Percentiles rank a stretch among this genome's conserved stretches.
phyloP scores from a whole-genome alignment of 192 early-diverging fungal species.

The Fimicolochytrium jonesii region DNA sequence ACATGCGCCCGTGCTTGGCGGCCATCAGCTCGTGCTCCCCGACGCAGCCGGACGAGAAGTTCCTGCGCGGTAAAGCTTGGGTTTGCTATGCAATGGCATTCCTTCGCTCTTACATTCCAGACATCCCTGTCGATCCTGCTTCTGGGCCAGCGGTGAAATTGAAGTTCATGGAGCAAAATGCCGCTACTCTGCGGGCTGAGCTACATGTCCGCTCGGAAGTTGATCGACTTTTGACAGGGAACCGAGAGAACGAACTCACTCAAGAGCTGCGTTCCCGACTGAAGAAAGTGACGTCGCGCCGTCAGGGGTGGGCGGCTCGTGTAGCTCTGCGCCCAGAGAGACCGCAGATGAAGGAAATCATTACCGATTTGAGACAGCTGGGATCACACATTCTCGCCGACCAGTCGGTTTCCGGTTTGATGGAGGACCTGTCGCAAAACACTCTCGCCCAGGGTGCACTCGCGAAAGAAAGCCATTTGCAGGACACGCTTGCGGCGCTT shows the following conservation, averaged over 20 bases:
- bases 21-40: neutral
- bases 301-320: slow-evolving; percentile 1
- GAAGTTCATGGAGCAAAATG: slow-evolving; percentile 56
- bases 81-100: slow-evolving; percentile 55
- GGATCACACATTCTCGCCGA: slow-evolving; percentile 50
- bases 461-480: slow-evolving; percentile 53
- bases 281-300: neutral
- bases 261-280: neutral
- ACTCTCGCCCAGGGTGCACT: neutral
- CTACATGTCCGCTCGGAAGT: slow-evolving; percentile 50
- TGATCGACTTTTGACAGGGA: slow-evolving; percentile 23
- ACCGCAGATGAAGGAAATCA: slow-evolving; percentile 63
- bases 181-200: slow-evolving; percentile 43
- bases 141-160: slow-evolving; percentile 63
- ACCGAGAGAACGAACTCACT: slow-evolving; percentile 5
- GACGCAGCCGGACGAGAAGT: neutral
- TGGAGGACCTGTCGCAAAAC: slow-evolving; percentile 39
- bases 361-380: slow-evolving; percentile 56
- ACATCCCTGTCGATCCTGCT: slow-evolving; percentile 81
- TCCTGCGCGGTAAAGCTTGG: slow-evolving; percentile 52
- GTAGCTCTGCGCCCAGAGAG: slow-evolving; percentile 62
- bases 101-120: slow-evolving; percentile 70
- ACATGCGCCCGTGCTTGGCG: slow-evolving; percentile 2
- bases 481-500: slow-evolving; percentile 64
- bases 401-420: slow-evolving; percentile 31